Conservation (phyloP, 2,329 filamentous ascomycete species). For the Aspergillus ochraceoroseus region DNA sequence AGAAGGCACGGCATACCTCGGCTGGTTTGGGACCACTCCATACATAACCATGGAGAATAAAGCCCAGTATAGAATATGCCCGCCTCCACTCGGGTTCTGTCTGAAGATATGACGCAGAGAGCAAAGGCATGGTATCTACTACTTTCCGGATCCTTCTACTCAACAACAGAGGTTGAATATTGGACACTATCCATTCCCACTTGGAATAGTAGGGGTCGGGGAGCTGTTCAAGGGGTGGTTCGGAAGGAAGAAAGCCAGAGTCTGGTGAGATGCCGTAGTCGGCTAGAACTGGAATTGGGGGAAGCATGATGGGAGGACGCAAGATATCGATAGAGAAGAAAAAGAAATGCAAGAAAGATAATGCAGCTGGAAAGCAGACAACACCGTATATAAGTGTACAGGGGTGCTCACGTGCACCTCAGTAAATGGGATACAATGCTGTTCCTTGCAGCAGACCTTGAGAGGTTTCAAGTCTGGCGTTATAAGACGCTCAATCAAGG, state of each 20-base stretch:
- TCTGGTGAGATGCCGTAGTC: slow-evolving; percentile 65
- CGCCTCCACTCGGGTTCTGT: slow-evolving; percentile 87
- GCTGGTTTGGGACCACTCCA: slow-evolving; percentile 75
- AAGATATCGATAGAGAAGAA: background rate
- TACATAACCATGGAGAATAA: slow-evolving; percentile 79
- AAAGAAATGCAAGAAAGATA: background rate
- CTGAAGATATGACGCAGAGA: slow-evolving; percentile 75
- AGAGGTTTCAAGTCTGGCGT: background rate
- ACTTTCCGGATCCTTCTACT: slow-evolving; percentile 76
- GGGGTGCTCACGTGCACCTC: slow-evolving; percentile 11
- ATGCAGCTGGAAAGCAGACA: background rate
- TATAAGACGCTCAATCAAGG: background rate
- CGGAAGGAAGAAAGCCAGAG: slow-evolving; percentile 82
- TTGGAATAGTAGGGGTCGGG: slow-evolving; percentile 89
- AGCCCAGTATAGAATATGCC: slow-evolving; percentile 72
- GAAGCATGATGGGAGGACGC: slow-evolving; percentile 44
- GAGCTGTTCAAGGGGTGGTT: slow-evolving; percentile 71
- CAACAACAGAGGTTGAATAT: slow-evolving; percentile 80
- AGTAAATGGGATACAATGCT: background rate
- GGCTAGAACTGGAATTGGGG: slow-evolving; percentile 51
- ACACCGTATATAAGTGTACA: slow-evolving; percentile 6
- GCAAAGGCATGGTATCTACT: slow-evolving; percentile 73
- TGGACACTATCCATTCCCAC: slow-evolving; percentile 83
- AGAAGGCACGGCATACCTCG: slow-evolving; percentile 51
- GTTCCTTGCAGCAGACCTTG: background rate